phyloP scores from a whole-genome alignment of 352 stramenopile species.

The Phytophthora boehmeriae region DNA sequence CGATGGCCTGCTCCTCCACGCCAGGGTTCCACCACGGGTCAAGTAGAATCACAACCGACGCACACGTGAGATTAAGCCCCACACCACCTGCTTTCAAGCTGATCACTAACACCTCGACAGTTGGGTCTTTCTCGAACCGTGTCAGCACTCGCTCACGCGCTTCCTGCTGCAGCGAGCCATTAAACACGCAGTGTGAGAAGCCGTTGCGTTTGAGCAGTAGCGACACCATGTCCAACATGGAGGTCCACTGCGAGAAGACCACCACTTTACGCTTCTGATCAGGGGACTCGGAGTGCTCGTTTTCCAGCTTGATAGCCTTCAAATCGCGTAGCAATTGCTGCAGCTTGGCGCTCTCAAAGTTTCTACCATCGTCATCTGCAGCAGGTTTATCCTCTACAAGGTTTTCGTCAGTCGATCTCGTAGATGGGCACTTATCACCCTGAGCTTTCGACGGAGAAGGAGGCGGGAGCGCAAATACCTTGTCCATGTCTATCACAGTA shows the following conservation, averaged over 20 bases:
- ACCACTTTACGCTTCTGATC: conserved; percentile 78
- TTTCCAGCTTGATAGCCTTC: conserved; percentile 57
- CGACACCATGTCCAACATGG: conserved; percentile 87
- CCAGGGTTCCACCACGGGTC: conserved; percentile 95
- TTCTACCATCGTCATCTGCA: conserved; percentile 19
- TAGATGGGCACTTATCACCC: conserved; percentile 1
- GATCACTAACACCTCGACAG: conserved; percentile 83
- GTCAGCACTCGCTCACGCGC: conserved; percentile 71
- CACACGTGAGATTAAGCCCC: conserved; percentile 91
- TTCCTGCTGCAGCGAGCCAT: conserved; percentile 75
- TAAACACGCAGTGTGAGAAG: conserved; percentile 71
- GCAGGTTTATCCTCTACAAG: neutral
- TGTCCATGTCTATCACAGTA: conserved; percentile 57
- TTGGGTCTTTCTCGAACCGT: conserved; percentile 61
- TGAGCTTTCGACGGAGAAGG: conserved; percentile 20
- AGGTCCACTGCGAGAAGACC: conserved; percentile 92
- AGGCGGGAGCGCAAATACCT: conserved; percentile 59
- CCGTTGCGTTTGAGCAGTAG: conserved; percentile 50
- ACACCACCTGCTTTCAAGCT: conserved; percentile 90
- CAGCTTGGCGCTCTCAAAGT: conserved; percentile 78
- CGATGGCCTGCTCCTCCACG: conserved; percentile 94
- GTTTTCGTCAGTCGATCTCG: neutral
- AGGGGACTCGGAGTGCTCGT: conserved; percentile 28
- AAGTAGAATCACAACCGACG: conserved; percentile 89
- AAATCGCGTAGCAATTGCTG: conserved; percentile 71